phyloP scores from a whole-genome alignment of 495 filamentous ascomycete genomes.

The Oidiodendron maius region DNA sequence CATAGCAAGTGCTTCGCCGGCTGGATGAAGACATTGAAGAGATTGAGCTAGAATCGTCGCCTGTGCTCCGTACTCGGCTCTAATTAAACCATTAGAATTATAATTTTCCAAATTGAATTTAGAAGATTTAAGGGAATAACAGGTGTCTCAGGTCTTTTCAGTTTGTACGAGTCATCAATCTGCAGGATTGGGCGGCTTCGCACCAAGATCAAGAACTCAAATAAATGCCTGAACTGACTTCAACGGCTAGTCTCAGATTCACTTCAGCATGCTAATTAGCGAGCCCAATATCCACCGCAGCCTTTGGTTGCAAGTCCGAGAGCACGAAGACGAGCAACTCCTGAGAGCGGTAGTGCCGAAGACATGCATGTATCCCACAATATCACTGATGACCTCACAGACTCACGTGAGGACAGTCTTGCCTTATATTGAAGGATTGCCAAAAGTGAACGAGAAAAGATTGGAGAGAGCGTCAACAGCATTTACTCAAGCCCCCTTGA shows the following conservation, averaged over 20 bases:
- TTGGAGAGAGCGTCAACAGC: conserved; percentile 24
- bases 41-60: conserved; percentile 15
- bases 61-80: neutral
- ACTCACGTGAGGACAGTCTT: conserved; percentile 22
- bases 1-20: conserved; percentile 1
- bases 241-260: neutral
- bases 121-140: neutral
- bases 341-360: conserved; percentile 28
- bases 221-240: conserved; percentile 9
- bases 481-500: conserved; percentile 11
- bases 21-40: conserved; percentile 15
- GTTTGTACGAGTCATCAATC: conserved; percentile 37
- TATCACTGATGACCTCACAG: conserved; percentile 23
- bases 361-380: conserved; percentile 25
- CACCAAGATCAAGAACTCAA: conserved; percentile 7
- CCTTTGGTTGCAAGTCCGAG: conserved; percentile 39
- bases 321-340: conserved; percentile 30
- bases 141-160: conserved; percentile 52
- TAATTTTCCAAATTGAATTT: too few species aligned
- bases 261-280: neutral
- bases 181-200: conserved; percentile 35
- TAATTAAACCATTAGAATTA: neutral
- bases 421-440: conserved; percentile 15
- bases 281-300: conserved; percentile 32
- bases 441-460: neutral